Evolutionary conservation across 768 basidiomycete species (phyloP).

Genomic region (Pleurotus pulmonarius): DNA sequence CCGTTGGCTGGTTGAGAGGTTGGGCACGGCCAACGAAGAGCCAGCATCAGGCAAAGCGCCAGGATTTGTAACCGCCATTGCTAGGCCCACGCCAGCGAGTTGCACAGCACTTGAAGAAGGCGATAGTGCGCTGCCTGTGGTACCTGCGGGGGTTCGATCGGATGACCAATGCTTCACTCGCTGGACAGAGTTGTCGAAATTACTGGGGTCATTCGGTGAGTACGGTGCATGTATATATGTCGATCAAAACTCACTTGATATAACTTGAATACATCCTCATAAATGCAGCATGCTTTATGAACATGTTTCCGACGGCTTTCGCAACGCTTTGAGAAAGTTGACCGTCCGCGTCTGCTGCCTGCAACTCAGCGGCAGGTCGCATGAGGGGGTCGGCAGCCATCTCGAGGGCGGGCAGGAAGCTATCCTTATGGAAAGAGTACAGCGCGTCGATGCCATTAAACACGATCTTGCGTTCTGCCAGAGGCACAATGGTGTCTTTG

Average conservation of each 20-base stretch:
- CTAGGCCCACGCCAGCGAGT: slow-evolving; percentile 55
- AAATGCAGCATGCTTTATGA: slow-evolving; percentile 92
- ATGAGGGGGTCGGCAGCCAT: slow-evolving; percentile 68
- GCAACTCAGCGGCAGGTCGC: slow-evolving; percentile 28
- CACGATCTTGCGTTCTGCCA: slow-evolving; percentile 83
- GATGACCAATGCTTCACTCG: slow-evolving; percentile 85
- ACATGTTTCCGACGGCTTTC: slow-evolving; percentile 80
- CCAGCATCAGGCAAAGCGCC: slow-evolving; percentile 34
- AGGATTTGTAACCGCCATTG: slow-evolving; percentile 48
- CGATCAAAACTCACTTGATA: slow-evolving; percentile 71
- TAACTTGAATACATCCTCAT: slow-evolving; percentile 99
- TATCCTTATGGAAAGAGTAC: slow-evolving; percentile 89
- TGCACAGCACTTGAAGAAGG: slow-evolving; percentile 62
- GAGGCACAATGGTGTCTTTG: slow-evolving; percentile 84
- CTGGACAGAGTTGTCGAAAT: slow-evolving; percentile 90
- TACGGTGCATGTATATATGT: background rate
- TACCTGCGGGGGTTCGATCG: slow-evolving; percentile 41
- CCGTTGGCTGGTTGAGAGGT: slow-evolving; percentile 73
- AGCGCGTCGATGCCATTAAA: slow-evolving; percentile 89
- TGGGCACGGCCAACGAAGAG: slow-evolving; percentile 41
- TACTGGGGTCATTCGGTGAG: slow-evolving; percentile 40
- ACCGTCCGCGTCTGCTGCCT: slow-evolving; percentile 64
- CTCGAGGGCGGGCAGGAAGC: slow-evolving; percentile 90
- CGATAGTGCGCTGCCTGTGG: slow-evolving; percentile 39
- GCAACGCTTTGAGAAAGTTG: slow-evolving; percentile 72